Evolutionary conservation across 805 yeast genomes (phyloP).

Genomic region (Barnettozyma wickerhamii): DNA sequence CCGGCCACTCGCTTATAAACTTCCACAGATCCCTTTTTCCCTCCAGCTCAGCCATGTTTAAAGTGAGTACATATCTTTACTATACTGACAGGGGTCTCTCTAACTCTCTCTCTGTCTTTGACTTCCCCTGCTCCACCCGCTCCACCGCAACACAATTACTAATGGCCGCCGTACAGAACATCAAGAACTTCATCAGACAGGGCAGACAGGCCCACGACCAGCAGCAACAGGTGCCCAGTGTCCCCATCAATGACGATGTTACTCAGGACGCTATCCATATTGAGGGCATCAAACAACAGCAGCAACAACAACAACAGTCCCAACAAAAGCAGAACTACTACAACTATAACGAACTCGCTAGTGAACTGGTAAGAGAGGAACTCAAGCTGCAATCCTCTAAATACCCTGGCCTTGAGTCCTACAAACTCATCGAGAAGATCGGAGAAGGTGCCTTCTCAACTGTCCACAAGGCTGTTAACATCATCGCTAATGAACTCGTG

Average conservation of each 20-base stretch:
- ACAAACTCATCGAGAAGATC: slow-evolving; percentile 35
- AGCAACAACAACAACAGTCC: neutral
- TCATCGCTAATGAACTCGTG: slow-evolving; percentile 37
- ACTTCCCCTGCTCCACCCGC: neutral
- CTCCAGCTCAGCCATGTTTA: slow-evolving; percentile 1
- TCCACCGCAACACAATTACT: neutral
- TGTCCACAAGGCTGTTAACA: slow-evolving; percentile 69
- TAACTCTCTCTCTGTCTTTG: too few relatives aligned
- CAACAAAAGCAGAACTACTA: slow-evolving; percentile 11
- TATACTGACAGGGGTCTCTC: too few relatives aligned
- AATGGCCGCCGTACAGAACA: slow-evolving; percentile 25
- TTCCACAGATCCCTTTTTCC: neutral
- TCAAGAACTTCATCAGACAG: slow-evolving; percentile 40
- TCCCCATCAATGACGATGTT: neutral
- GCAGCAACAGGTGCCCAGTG: neutral
- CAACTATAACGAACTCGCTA: slow-evolving; percentile 25
- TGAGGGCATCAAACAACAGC: slow-evolving; percentile 1
- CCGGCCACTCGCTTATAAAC: neutral
- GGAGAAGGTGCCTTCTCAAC: slow-evolving; percentile 92
- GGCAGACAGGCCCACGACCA: slow-evolving; percentile 34
- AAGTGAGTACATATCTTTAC: too few relatives aligned
- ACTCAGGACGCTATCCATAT: slow-evolving; percentile 1
- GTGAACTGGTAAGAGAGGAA: slow-evolving; percentile 24
- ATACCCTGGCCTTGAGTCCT: slow-evolving; percentile 27
- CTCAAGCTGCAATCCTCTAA: slow-evolving; percentile 16